A percentile compares a stretch with the other conserved stretches of the same genome.
Conservation (phyloP, 306 rosid species). For the Psophocarpus tetragonolobus region DNA sequence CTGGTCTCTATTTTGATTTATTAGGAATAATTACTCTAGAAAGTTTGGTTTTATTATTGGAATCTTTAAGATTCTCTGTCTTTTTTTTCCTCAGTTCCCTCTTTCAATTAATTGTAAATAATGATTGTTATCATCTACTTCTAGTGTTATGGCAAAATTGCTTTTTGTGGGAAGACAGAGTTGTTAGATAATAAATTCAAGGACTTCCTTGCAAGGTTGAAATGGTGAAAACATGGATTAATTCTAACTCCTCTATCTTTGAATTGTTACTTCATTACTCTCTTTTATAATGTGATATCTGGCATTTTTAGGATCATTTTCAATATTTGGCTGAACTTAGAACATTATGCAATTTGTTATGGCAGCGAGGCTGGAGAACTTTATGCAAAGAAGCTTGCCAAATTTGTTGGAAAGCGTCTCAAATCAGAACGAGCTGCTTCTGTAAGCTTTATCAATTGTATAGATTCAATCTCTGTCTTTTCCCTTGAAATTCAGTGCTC, state of each 20-base stretch:
- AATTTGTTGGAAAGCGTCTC: constrained; percentile 89
- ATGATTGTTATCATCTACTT: constrained; percentile 1
- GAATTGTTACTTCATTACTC: background rate
- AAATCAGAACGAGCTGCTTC: constrained; percentile 98
- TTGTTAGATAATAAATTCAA: background rate
- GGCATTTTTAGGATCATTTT: background rate
- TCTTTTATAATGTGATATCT: background rate
- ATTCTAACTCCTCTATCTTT: constrained; percentile 15
- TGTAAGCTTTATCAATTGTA: constrained; percentile 58
- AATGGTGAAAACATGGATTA: constrained; percentile 25
- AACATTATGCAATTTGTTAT: constrained; percentile 30
- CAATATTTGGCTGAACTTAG: constrained; percentile 18
- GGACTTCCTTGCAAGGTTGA: constrained; percentile 8
- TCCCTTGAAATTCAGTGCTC: constrained; percentile 19
- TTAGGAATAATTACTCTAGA: background rate
- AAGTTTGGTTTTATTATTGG: background rate
- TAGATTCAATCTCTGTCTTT: constrained; percentile 31
- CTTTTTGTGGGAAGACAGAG: constrained; percentile 16
- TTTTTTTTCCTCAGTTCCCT: constrained; percentile 8
- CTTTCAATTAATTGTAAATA: background rate
- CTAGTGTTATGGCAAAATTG: background rate
- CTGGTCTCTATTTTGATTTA: constrained; percentile 3
- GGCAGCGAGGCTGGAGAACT: constrained; percentile 85
- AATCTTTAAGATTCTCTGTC: background rate
- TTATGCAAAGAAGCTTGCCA: constrained; percentile 84